phyloP scores from a whole-genome alignment of 176 grass and related monocot species.

The Hsuehochloa calcarea region DNA sequence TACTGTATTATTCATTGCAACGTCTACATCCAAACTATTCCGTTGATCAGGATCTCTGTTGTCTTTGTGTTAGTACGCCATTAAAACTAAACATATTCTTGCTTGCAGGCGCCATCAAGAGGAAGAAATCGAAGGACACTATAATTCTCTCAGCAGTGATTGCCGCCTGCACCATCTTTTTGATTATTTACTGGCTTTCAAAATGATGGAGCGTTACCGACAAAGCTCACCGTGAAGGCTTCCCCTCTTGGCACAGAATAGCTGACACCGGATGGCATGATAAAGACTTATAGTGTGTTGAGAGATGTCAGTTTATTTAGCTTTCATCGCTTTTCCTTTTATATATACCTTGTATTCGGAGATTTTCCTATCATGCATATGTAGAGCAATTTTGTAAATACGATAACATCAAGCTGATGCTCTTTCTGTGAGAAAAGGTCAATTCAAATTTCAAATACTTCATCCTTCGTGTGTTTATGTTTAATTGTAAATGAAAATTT shows the following conservation, averaged over 20 bases:
- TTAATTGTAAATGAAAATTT: neutral
- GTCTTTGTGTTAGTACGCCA: neutral
- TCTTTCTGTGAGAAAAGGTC: neutral
- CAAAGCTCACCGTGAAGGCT: neutral
- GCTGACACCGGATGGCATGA: neutral
- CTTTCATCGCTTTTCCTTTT: constrained; percentile 5
- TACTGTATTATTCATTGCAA: neutral
- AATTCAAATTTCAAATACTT: neutral
- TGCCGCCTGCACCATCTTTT: constrained; percentile 82
- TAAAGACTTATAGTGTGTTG: neutral
- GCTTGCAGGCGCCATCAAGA: constrained; percentile 79
- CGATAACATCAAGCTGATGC: neutral
- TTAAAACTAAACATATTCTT: neutral
- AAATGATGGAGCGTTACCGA: constrained; percentile 46
- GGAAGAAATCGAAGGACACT: constrained; percentile 94
- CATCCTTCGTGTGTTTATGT: neutral
- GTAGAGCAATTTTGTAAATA: constrained; percentile 39
- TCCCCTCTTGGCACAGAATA: neutral
- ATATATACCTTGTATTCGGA: constrained; percentile 27
- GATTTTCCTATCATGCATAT: neutral
- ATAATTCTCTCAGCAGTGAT: constrained; percentile 93
- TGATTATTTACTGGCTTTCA: constrained; percentile 95
- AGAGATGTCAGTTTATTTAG: neutral
- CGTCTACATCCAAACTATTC: neutral
- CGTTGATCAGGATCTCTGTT: neutral